These are phyloP conservation scores for Casuarina cunninghamiana DNA, from an alignment of 306 rosid species.

Conservation along the genomic window DNA sequence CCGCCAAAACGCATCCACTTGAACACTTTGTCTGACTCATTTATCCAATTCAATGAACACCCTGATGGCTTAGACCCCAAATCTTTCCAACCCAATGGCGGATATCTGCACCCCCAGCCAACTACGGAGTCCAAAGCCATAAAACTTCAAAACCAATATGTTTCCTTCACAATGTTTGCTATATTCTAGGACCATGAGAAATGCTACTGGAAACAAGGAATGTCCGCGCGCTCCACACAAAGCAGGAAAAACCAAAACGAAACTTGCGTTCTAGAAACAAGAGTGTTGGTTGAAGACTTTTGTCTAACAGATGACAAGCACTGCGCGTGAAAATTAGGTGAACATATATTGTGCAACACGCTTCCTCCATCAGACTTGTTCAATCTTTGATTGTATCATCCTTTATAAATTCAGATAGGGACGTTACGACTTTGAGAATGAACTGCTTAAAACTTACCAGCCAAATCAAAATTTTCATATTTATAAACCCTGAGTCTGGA, in stretches of 20 bases:
- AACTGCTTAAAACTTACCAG: not conserved
- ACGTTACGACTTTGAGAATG: not conserved
- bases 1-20: slow-evolving; percentile 31
- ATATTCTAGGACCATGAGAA: not conserved
- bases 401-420: not conserved
- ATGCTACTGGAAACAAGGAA: not conserved
- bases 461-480: not conserved
- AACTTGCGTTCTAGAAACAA: not conserved
- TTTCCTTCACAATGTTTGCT: not conserved
- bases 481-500: not conserved
- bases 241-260: not conserved
- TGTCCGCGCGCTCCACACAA: not conserved
- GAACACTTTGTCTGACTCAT: slow-evolving; percentile 21
- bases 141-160: slow-evolving; percentile 8
- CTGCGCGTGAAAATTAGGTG: slow-evolving; percentile 2
- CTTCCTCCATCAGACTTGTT: not conserved
- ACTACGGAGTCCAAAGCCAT: slow-evolving; percentile 34
- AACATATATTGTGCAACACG: not conserved
- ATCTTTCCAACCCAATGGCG: slow-evolving; percentile 28
- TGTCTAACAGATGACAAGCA: not conserved
- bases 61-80: slow-evolving; percentile 17
- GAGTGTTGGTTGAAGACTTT: slow-evolving; percentile 4
- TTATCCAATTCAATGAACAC: slow-evolving; percentile 21
- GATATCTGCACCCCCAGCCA: slow-evolving; percentile 22
- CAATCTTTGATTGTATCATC: not conserved